Evolutionary conservation across 2,329 filamentous ascomycete species (phyloP).

Genomic region (Aspergillus sp.): DNA sequence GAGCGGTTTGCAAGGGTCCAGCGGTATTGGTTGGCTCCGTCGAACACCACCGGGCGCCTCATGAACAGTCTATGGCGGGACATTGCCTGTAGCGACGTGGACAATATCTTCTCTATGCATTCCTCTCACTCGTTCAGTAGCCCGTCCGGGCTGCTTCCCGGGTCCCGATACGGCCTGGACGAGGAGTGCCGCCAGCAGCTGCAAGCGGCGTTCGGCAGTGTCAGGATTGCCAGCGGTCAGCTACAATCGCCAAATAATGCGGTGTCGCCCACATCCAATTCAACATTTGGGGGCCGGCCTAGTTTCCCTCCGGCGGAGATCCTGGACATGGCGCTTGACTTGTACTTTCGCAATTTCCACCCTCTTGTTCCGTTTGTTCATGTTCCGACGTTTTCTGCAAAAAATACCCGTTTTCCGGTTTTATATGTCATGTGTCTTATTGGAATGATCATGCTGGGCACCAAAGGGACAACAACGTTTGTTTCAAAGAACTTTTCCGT

Average conservation of each 20-base stretch:
- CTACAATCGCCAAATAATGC: conserved; percentile 20
- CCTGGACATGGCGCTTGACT: conserved; percentile 54
- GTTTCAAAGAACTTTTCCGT: conserved; percentile 49
- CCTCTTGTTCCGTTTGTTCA: conserved; percentile 55
- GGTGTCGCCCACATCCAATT: conserved; percentile 21
- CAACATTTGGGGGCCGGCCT: conserved; percentile 27
- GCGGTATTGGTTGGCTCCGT: conserved; percentile 42
- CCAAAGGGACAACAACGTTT: conserved; percentile 52
- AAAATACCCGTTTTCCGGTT: conserved; percentile 47
- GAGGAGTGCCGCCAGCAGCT: conserved; percentile 44
- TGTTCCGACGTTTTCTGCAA: conserved; percentile 53
- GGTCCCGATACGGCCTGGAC: conserved; percentile 40
- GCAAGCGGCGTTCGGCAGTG: conserved; percentile 36
- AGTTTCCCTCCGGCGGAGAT: conserved; percentile 53
- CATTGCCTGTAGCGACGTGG: conserved; percentile 34
- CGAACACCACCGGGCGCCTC: conserved; percentile 38
- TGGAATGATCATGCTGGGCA: conserved; percentile 53
- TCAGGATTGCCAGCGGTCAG: conserved; percentile 14
- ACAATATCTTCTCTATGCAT: conserved; percentile 41
- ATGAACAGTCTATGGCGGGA: conserved; percentile 46
- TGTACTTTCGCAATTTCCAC: conserved; percentile 56
- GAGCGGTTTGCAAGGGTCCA: conserved; percentile 46
- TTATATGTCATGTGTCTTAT: conserved; percentile 56
- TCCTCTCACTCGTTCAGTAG: conserved; percentile 20
- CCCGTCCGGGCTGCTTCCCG: conserved; percentile 26